phyloP scores from a whole-genome alignment of 306 rosid species.

The Dryas drummondii region DNA sequence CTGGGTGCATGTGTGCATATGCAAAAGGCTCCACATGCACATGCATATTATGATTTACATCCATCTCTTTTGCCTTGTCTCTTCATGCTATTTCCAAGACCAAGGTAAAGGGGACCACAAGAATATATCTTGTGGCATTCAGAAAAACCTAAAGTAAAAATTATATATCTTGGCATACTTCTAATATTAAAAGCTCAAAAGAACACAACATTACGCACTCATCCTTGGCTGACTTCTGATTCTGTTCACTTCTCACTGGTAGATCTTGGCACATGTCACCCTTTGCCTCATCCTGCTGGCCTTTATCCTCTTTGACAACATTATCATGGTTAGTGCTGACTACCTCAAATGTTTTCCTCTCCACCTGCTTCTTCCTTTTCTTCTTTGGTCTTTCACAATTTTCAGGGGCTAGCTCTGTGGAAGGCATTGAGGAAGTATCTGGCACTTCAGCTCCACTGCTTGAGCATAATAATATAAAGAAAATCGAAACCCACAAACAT shows the following conservation, averaged over 20 bases:
- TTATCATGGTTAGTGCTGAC: slow-evolving; percentile 15
- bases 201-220: slow-evolving; percentile 37
- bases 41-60: not conserved
- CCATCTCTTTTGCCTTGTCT: not conserved
- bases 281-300: slow-evolving; percentile 24
- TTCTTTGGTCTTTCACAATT: slow-evolving; percentile 37
- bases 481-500: not conserved
- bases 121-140: not conserved
- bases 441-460: slow-evolving; percentile 34
- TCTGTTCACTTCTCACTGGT: slow-evolving; percentile 35
- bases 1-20: not conserved
- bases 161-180: not conserved
- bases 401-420: slow-evolving; percentile 22
- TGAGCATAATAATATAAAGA: slow-evolving; percentile 6
- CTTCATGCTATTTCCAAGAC: not conserved
- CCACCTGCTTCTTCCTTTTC: slow-evolving; percentile 39
- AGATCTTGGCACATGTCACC: slow-evolving; percentile 23
- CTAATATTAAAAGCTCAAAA: not conserved
- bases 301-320: slow-evolving; percentile 29
- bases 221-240: slow-evolving; percentile 33
- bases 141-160: not conserved
- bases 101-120: not conserved
- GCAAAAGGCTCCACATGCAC: not conserved
- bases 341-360: slow-evolving; percentile 25
- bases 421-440: slow-evolving; percentile 28